Conservation (phyloP, 805 yeast genomes). For the Monosporozyma servazzii region DNA sequence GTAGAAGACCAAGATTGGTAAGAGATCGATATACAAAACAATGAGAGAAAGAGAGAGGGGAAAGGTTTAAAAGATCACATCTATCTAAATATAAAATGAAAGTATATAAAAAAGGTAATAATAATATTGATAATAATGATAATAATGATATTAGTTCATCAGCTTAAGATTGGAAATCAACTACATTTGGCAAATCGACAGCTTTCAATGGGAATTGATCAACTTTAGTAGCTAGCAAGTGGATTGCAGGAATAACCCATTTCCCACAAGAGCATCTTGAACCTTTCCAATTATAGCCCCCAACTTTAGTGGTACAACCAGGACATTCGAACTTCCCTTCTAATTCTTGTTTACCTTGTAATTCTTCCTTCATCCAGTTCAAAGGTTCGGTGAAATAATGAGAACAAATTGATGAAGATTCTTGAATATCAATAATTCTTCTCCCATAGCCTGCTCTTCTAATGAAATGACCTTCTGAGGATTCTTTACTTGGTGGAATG, state of each 20-base stretch:
- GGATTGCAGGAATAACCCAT: constrained; percentile 92
- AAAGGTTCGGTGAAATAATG: constrained; percentile 86
- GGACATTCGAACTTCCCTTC: constrained; percentile 88
- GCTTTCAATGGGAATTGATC: constrained; percentile 42
- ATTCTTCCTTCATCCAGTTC: constrained; percentile 81
- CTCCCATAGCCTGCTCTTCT: constrained; percentile 54
- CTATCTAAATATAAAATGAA: neutral
- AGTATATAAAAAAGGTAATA: neutral
- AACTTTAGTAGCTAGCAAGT: constrained; percentile 69
- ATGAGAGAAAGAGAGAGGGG: neutral
- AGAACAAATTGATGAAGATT: constrained; percentile 58
- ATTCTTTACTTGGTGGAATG: constrained; percentile 53
- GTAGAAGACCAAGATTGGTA: constrained; percentile 2
- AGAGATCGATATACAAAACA: neutral
- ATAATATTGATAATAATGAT: neutral
- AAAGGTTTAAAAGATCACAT: no score
- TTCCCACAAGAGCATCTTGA: constrained; percentile 88
- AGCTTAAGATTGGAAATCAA: constrained; percentile 9
- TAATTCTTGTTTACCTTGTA: constrained; percentile 54
- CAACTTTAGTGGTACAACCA: constrained; percentile 75
- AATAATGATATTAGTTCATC: neutral
- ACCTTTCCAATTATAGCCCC: constrained; percentile 92
- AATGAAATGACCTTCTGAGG: constrained; percentile 57
- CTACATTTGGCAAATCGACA: constrained; percentile 19
- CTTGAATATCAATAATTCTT: constrained; percentile 48